These are phyloP conservation scores for Colletotrichum lupini DNA, from an alignment of 2,329 filamentous ascomycete species.

Conservation along the genomic window DNA sequence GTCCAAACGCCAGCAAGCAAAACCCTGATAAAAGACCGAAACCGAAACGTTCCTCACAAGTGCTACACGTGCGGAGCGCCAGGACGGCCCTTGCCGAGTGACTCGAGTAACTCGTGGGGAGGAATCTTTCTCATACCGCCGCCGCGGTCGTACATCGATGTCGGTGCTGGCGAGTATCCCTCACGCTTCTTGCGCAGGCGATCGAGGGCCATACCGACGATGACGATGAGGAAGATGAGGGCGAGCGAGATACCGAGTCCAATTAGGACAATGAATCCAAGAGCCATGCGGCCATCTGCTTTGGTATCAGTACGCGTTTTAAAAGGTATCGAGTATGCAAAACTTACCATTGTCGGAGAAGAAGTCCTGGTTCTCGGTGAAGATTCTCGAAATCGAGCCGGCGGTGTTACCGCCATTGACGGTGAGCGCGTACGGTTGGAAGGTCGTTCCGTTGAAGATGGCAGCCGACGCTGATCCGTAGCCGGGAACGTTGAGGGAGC, in stretches of 20 bases:
- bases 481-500: slow-evolving; percentile 77
- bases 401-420: slow-evolving; percentile 71
- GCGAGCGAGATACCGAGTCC: slow-evolving; percentile 81
- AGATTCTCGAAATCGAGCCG: slow-evolving; percentile 83
- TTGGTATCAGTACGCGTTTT: slow-evolving; percentile 37
- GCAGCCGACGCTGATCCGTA: slow-evolving; percentile 88
- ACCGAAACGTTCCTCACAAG: slow-evolving; percentile 22
- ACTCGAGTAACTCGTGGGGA: slow-evolving; percentile 69
- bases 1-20: slow-evolving; percentile 50
- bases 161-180: slow-evolving; percentile 83
- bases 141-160: slow-evolving; percentile 70
- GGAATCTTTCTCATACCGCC: slow-evolving; percentile 70
- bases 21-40: slow-evolving; percentile 11
- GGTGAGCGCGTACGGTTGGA: slow-evolving; percentile 84
- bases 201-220: slow-evolving; percentile 80
- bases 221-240: slow-evolving; percentile 81
- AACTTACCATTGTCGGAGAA: slow-evolving; percentile 74
- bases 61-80: slow-evolving; percentile 63
- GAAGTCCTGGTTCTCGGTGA: slow-evolving; percentile 83
- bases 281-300: slow-evolving; percentile 68
- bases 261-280: slow-evolving; percentile 85
- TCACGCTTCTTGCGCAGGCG: slow-evolving; percentile 80
- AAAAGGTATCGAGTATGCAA: neutral
- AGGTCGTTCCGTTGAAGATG: slow-evolving; percentile 84
- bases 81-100: slow-evolving; percentile 58